phyloP scores from a whole-genome alignment of 2,329 filamentous ascomycete species.

The Stagonosporopsis chrysanthemi region DNA sequence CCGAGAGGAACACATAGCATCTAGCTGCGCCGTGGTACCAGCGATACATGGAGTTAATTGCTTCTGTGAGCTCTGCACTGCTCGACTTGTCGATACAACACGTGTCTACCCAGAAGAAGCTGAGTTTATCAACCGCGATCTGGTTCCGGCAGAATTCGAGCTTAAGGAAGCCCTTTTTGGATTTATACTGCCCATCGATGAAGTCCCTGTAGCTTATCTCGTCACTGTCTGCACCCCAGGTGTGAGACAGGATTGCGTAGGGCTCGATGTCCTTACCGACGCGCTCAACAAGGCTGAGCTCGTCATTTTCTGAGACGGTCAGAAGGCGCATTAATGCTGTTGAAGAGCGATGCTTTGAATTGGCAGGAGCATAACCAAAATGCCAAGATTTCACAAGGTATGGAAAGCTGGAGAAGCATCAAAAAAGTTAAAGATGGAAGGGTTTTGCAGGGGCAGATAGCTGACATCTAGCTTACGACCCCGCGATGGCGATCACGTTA shows the following conservation, averaged over 20 bases:
- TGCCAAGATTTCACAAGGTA: neutral
- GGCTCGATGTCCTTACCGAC: neutral
- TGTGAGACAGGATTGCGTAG: constrained; percentile 27
- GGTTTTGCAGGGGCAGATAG: neutral
- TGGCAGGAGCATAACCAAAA: neutral
- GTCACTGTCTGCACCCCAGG: constrained; percentile 17
- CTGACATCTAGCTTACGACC: too few species aligned
- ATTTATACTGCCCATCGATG: neutral
- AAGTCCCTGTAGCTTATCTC: constrained; percentile 17
- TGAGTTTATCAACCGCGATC: neutral
- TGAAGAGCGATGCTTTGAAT: neutral
- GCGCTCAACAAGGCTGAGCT: neutral
- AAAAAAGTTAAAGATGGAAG: neutral
- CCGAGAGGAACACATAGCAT: neutral
- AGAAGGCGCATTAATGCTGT: neutral
- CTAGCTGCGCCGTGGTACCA: neutral
- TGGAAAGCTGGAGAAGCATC: neutral
- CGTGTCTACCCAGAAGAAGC: neutral
- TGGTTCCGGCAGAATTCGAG: neutral
- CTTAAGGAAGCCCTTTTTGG: constrained; percentile 8
- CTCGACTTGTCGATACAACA: neutral
- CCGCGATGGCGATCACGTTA: too few species aligned
- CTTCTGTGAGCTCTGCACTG: neutral
- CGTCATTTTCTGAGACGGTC: neutral
- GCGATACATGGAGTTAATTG: neutral